These are phyloP conservation scores for Cymbopogon citratus DNA, from an alignment of 176 grass and related monocot genomes.

Conservation along the genomic window DNA sequence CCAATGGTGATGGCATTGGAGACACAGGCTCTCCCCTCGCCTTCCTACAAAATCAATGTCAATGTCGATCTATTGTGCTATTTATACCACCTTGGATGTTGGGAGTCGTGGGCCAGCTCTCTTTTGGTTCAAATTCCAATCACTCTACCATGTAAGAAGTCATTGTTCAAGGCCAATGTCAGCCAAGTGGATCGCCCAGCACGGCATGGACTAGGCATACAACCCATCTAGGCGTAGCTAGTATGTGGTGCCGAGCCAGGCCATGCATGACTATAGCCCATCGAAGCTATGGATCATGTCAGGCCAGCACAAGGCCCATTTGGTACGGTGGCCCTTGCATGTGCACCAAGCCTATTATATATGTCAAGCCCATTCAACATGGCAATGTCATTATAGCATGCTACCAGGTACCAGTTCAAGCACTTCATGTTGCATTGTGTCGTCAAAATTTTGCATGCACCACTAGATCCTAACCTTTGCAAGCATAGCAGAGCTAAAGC, in stretches of 20 bases:
- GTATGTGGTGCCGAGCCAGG: neutral
- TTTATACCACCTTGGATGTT: neutral
- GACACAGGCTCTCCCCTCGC: neutral
- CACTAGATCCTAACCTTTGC: too few species aligned
- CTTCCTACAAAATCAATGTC: neutral
- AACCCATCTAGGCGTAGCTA: too few species aligned
- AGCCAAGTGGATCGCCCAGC: neutral
- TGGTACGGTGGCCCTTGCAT: too few species aligned
- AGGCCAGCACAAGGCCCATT: too few species aligned
- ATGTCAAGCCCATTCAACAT: too few species aligned
- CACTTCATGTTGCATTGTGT: neutral
- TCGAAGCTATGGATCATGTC: neutral
- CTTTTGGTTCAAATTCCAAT: neutral
- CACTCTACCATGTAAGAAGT: neutral
- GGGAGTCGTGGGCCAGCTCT: neutral
- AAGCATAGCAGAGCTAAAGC: too few species aligned
- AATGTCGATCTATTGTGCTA: neutral
- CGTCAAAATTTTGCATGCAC: neutral
- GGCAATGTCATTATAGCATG: neutral
- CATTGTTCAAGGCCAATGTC: neutral
- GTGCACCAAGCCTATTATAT: neutral
- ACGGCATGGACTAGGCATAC: neutral
- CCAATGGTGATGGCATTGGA: neutral
- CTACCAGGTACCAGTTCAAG: neutral
- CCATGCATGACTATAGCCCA: neutral